phyloP scores from a whole-genome alignment of 371 early-diverging fungal species.

The Mortierella sp. region DNA sequence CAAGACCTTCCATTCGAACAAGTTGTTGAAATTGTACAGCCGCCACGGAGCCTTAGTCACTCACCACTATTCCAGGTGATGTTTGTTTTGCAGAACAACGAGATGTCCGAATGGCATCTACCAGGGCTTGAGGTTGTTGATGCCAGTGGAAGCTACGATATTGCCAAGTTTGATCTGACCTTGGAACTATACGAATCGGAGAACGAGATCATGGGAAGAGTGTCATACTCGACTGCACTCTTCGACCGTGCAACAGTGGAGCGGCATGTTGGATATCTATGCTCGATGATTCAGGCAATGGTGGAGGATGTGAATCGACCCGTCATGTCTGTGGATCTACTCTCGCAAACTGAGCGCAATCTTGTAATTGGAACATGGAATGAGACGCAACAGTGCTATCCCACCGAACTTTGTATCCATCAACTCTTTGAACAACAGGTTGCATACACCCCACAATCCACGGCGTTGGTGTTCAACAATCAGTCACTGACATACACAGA shows the following conservation, averaged over 20 bases:
- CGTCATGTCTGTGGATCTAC: conserved; percentile 2
- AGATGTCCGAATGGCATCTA: not conserved
- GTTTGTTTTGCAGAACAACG: conserved; percentile 22
- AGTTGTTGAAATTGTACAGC: conserved; percentile 16
- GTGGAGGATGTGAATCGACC: not conserved
- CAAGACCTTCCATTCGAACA: conserved; percentile 18
- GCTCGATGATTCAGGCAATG: conserved; percentile 4
- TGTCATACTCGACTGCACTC: conserved; percentile 8
- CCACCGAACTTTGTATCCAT: conserved; percentile 1
- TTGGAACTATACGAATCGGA: not conserved
- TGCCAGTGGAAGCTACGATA: not conserved
- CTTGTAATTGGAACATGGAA: conserved; percentile 24
- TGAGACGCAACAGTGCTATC: not conserved
- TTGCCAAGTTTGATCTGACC: conserved; percentile 3
- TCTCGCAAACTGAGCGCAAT: conserved; percentile 9
- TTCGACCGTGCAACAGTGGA: conserved; percentile 12
- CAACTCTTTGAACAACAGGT: conserved; percentile 15
- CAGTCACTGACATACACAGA: conserved; percentile 19
- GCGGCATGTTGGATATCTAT: conserved; percentile 12
- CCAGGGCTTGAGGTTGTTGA: not conserved
- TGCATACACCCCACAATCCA: conserved; percentile 13
- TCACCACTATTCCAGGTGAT: conserved; percentile 19
- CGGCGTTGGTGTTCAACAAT: conserved; percentile 21
- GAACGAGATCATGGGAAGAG: conserved; percentile 5
- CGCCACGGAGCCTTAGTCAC: conserved; percentile 6